phyloP scores from a whole-genome alignment of 2,329 filamentous ascomycete genomes.

The Pseudogymnoascus sp. region DNA sequence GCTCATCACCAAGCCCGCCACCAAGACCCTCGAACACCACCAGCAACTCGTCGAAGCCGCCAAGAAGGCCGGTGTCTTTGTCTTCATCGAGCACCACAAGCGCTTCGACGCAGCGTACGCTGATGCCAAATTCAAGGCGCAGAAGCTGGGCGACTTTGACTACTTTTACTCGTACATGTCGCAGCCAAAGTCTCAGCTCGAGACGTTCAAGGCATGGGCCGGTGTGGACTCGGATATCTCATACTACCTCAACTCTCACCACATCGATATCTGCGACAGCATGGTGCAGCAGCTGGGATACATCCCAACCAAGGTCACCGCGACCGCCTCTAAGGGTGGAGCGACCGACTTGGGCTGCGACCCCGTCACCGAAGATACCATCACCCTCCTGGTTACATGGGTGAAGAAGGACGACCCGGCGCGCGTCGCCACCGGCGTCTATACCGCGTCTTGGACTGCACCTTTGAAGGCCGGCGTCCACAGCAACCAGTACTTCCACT shows the following conservation, averaged over 20 bases:
- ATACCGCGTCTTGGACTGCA: conserved; percentile 91
- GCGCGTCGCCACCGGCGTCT: conserved; percentile 77
- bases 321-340: conserved; percentile 68
- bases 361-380: conserved; percentile 81
- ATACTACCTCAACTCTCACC: conserved; percentile 94
- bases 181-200: conserved; percentile 81
- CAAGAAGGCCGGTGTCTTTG: conserved; percentile 69
- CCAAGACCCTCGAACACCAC: conserved; percentile 76
- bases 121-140: conserved; percentile 71
- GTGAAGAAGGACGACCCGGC: conserved; percentile 58
- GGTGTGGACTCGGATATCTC: conserved; percentile 88
- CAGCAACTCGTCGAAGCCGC: conserved; percentile 65
- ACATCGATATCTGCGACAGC: conserved; percentile 85
- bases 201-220: conserved; percentile 93
- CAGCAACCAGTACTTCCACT: conserved; percentile 95
- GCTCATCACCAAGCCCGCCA: conserved; percentile 87
- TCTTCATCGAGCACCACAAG: conserved; percentile 95
- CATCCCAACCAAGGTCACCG: conserved; percentile 70
- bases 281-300: conserved; percentile 73
- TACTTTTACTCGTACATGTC: conserved; percentile 98
- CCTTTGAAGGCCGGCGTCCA: conserved; percentile 91
- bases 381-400: conserved; percentile 86
- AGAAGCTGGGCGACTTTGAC: conserved; percentile 84
- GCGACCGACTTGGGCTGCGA: conserved; percentile 73
- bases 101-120: conserved; percentile 89